Evolutionary conservation across 768 basidiomycete genomes (phyloP).

Genomic region (Pleurotus platypus): DNA sequence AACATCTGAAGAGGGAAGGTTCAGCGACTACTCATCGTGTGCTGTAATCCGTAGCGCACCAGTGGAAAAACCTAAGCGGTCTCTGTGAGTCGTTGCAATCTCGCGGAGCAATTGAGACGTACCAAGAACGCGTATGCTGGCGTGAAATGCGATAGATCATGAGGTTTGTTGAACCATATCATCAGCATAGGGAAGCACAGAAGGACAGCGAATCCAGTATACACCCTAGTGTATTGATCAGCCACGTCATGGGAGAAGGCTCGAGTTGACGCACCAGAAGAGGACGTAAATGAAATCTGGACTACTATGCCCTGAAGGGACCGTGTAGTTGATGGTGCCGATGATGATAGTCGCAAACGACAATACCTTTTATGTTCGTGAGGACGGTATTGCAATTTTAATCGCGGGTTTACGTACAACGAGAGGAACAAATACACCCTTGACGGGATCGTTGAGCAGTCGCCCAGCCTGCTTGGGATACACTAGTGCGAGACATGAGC

Average conservation of each 20-base stretch:
- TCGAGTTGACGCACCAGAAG: slow-evolving; percentile 33
- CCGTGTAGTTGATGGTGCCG: slow-evolving; percentile 42
- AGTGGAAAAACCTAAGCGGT: slow-evolving; percentile 25
- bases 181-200: slow-evolving; percentile 45
- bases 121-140: slow-evolving; percentile 35
- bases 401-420: slow-evolving; percentile 13
- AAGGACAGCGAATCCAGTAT: slow-evolving; percentile 30
- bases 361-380: slow-evolving; percentile 28
- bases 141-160: slow-evolving; percentile 37
- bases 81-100: not conserved
- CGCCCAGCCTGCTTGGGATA: slow-evolving; percentile 39
- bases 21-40: not conserved
- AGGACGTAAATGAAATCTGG: slow-evolving; percentile 34
- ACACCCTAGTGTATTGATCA: slow-evolving; percentile 29
- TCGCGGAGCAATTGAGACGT: slow-evolving; percentile 8
- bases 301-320: slow-evolving; percentile 31
- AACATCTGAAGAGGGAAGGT: slow-evolving; percentile 31
- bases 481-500: slow-evolving; percentile 22
- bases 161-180: slow-evolving; percentile 47
- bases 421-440: slow-evolving; percentile 39
- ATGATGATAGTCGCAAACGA: slow-evolving; percentile 49
- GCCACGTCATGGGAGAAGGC: not conserved
- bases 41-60: slow-evolving; percentile 19
- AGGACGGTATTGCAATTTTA: not conserved
- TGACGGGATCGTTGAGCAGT: slow-evolving; percentile 40